Conservation (phyloP, 257 asterid species). For the Plantago major region DNA sequence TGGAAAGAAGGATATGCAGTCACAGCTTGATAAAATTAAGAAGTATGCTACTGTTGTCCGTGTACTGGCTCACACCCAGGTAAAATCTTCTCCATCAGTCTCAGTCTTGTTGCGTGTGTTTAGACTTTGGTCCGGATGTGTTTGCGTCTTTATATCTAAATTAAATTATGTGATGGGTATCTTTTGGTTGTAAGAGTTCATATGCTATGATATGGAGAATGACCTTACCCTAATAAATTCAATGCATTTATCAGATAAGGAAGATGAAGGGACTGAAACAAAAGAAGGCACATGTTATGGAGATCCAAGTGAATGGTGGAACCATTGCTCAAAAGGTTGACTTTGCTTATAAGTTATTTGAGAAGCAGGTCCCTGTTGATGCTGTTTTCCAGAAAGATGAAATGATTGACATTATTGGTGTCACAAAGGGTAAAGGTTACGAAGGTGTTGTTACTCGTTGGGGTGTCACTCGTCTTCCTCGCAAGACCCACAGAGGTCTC, state of each 20-base stretch:
- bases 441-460: slow-evolving; percentile 70
- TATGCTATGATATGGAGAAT: too few species aligned
- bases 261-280: slow-evolving; percentile 64
- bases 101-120: neutral
- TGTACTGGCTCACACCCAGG: slow-evolving; percentile 67
- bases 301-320: slow-evolving; percentile 63
- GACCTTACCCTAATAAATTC: neutral
- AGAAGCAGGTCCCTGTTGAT: slow-evolving; percentile 57
- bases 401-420: slow-evolving; percentile 61
- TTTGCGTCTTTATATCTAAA: too few species aligned
- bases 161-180: neutral
- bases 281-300: slow-evolving; percentile 64
- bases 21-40: slow-evolving; percentile 51
- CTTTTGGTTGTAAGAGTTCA: neutral
- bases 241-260: slow-evolving; percentile 35
- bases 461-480: slow-evolving; percentile 70
- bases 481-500: slow-evolving; percentile 64
- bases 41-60: slow-evolving; percentile 44
- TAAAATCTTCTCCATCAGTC: neutral
- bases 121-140: too few species aligned
- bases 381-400: slow-evolving; percentile 61
- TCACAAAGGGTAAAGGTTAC: slow-evolving; percentile 57
- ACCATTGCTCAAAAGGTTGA: slow-evolving; percentile 62
- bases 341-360: slow-evolving; percentile 55
- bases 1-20: slow-evolving; percentile 52